A percentile compares a stretch with the other conserved stretches of the same genome.
phyloP scores from a whole-genome alignment of 352 stramenopile species.

The Phytophthora niederhauseri region DNA sequence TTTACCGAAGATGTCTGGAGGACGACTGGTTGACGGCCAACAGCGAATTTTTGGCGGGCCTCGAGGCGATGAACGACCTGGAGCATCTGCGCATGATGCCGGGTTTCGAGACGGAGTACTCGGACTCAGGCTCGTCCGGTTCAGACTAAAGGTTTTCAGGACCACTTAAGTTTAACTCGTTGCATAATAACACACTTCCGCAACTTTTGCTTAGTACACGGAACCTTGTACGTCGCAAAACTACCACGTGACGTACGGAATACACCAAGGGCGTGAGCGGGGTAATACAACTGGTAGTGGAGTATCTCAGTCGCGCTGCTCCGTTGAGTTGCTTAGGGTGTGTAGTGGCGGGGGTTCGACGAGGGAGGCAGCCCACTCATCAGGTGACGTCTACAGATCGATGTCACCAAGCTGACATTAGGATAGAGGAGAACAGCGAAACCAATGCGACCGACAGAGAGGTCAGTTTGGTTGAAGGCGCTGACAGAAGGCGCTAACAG shows the following conservation, averaged over 20 bases:
- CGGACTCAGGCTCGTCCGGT: slow-evolving; percentile 25
- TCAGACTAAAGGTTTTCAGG: slow-evolving; percentile 4
- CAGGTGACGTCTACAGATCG: not conserved
- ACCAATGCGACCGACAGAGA: not conserved
- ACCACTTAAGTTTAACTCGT: slow-evolving; percentile 1
- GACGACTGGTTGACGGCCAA: slow-evolving; percentile 71
- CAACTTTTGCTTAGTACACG: not conserved
- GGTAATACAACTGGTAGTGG: no score
- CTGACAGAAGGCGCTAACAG: no score
- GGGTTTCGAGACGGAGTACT: slow-evolving; percentile 44
- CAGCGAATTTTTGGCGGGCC: slow-evolving; percentile 44
- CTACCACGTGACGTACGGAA: no score
- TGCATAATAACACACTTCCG: not conserved
- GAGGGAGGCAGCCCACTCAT: not conserved
- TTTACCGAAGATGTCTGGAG: slow-evolving; percentile 61
- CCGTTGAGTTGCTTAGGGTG: no score
- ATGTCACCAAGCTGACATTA: not conserved
- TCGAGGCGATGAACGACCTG: slow-evolving; percentile 59
- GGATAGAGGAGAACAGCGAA: not conserved
- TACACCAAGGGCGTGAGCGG: no score
- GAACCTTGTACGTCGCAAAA: no score
- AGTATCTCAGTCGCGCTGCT: no score
- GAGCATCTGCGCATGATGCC: slow-evolving; percentile 53
- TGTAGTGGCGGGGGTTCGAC: slow-evolving; percentile 2
- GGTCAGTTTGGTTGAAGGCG: not conserved